Evolutionary conservation across 2,329 filamentous ascomycete genomes (phyloP), one percentile per base, ranked within the genome.

Genomic region (Fusarium sacchari): DNA sequence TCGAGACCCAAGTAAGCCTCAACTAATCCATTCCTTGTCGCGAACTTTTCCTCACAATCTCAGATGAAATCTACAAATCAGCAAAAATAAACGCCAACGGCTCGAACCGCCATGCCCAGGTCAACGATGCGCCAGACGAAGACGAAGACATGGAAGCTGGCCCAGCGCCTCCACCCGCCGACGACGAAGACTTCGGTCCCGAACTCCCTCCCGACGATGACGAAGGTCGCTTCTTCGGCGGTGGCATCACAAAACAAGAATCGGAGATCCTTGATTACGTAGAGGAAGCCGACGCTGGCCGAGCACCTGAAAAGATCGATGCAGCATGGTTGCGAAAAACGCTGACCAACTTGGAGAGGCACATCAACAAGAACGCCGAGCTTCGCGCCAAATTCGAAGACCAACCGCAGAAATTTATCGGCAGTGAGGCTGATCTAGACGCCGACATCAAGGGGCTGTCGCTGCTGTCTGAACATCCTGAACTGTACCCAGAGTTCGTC

Each of bases 141-240:
- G 86, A 88, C 63, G 85, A 87, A 46, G 83, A 84, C 40, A 89
- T 89, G 53, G 88, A 84, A 74, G 84, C 84, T 66, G 85, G 85
- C 22, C 85, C 85, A 36, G 77, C 82, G 7, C 74, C 81, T 30
- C 84, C 86, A 3, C 88, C 88, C 17, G 84, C 84, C 14, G 87
- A 90, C 53, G 85, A 88, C 6, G 86, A 87, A 46, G 87, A 84
- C 64, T 84, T 85, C 67, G 84, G 84, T 28, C 84, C 84, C 14
- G 76, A 83, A 5, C 68, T 82, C 22, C 83, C 85, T 6, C 88
- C 88, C 17, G 84, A 85, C 26, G 88, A 89, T 77, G 94, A 97
- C 60, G 96, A 97, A 73, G 96, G 96, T 2, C 92, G 96, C 17
- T 99, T 99, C 85, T 99, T 98, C 77, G 96, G 96, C 47, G 94